phyloP scores from a whole-genome alignment of 2,329 filamentous ascomycete genomes.

The Coccinonectria pachysandricola region DNA sequence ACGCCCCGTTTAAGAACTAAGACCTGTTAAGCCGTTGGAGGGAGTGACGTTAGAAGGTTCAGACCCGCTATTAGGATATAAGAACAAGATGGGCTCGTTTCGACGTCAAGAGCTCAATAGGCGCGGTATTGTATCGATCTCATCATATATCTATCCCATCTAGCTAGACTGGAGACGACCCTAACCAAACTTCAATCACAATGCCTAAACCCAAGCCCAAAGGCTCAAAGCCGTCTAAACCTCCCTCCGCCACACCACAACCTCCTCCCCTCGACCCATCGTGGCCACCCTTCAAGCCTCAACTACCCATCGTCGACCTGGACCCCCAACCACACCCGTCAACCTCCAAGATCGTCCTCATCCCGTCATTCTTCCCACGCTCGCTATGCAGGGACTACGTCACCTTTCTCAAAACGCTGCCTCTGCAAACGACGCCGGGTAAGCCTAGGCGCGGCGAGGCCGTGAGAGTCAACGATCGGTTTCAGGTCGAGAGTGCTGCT shows the following conservation, averaged over 20 bases:
- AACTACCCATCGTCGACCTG: slow-evolving; percentile 56
- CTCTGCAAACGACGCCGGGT: slow-evolving; percentile 66
- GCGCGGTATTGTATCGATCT: too few relatives aligned
- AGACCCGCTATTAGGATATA: too few relatives aligned
- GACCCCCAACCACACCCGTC: slow-evolving; percentile 40
- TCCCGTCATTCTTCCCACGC: slow-evolving; percentile 65
- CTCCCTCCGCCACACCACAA: slow-evolving; percentile 11
- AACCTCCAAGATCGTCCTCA: slow-evolving; percentile 56
- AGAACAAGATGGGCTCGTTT: too few relatives aligned
- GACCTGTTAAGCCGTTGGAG: too few relatives aligned
- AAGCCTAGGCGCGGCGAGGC: slow-evolving; percentile 73
- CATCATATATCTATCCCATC: too few relatives aligned
- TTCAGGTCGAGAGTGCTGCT: slow-evolving; percentile 63
- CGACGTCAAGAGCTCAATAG: too few relatives aligned
- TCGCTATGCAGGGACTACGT: slow-evolving; percentile 68
- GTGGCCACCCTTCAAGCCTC: slow-evolving; percentile 64
- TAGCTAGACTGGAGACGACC: too few relatives aligned
- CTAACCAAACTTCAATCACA: too few relatives aligned
- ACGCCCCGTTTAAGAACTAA: too few relatives aligned
- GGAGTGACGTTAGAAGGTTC: too few relatives aligned
- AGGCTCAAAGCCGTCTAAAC: slow-evolving; percentile 16
- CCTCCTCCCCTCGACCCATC: slow-evolving; percentile 27
- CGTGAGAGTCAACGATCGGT: slow-evolving; percentile 80
- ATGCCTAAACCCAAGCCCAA: slow-evolving; percentile 25
- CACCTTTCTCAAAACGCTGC: slow-evolving; percentile 57